Evolutionary conservation across 768 basidiomycete species (phyloP).

Genomic region (Hemileccinum rubropunctum): DNA sequence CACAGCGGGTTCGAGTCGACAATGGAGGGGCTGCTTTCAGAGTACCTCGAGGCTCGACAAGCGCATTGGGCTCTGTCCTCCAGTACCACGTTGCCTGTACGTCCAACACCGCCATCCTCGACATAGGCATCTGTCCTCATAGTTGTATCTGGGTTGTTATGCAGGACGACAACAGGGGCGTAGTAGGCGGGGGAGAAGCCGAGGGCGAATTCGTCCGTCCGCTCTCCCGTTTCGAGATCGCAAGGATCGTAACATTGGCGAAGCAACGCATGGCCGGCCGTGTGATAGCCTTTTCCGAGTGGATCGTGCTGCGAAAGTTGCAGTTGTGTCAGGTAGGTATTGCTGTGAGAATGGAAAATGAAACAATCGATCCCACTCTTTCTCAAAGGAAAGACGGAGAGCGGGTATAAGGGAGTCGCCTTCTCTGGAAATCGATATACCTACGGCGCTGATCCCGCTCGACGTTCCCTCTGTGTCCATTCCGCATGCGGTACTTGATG

Average conservation of each 20-base stretch:
- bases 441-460: slow-evolving; percentile 25
- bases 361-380: background rate
- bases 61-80: slow-evolving; percentile 19
- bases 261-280: slow-evolving; percentile 10
- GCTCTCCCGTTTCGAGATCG: slow-evolving; percentile 41
- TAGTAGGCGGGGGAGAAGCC: background rate
- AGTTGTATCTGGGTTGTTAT: background rate
- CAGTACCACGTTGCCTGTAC: slow-evolving; percentile 12
- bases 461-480: slow-evolving; percentile 22
- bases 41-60: slow-evolving; percentile 33
- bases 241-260: slow-evolving; percentile 32
- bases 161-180: slow-evolving; percentile 9
- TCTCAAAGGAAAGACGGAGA: slow-evolving; percentile 19
- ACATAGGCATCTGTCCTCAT: background rate
- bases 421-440: background rate
- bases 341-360: background rate
- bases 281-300: slow-evolving; percentile 27
- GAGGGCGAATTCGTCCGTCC: slow-evolving; percentile 36
- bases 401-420: slow-evolving; percentile 8
- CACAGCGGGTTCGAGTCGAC: slow-evolving; percentile 33
- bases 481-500: slow-evolving; percentile 42
- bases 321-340: slow-evolving; percentile 37
- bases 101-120: background rate
- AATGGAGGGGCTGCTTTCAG: slow-evolving; percentile 33
- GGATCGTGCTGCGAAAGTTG: slow-evolving; percentile 42